Base-by-base conservation (phyloP, 495 filamentous ascomycete species). In the Lepidopterella palustris region DNA sequence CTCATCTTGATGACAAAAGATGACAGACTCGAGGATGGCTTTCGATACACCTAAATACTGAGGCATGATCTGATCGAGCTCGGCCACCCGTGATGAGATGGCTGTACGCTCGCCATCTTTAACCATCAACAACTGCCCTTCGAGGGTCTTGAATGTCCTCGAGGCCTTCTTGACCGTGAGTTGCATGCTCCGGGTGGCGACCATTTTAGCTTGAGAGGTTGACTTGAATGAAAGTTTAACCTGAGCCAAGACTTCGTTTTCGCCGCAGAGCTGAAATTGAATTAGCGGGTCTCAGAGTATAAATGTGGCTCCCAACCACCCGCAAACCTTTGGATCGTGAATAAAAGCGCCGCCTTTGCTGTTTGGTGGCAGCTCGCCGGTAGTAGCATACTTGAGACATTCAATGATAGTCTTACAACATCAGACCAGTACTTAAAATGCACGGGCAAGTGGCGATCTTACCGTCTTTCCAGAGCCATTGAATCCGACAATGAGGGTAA, bases 1-100 rank as follows among this genome's bases (percentile, higher is more conserved):
- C 59, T 98, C 93, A 63, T 98, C 93, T 66, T 98, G 93, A 71
- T 98, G 93, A 70, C 93, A 98, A 74, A 98, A 98, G 63, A 98
- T 97, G 68, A 98, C 93, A 48, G 82, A 86, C 47, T 97, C 91
- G 29, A 98, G 80, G 13, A 98, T 82, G 8, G 93, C 90, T 57
- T 86, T 84, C 3, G 91, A 93, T 8, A 97, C 93, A 29, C 95
- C 93, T 4, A 98, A 79, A 62, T 91, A 88, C 60, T 89, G 82
- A 1, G 93, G 89, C 73, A 97, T 84, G 50, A 92, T 80, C 63
- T 84, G 78, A 68, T 97, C 85, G 27, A 98, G 76, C 58, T 96
- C 87, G 1, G 83, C 82, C 13, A 89, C 86, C 6, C 84, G 80
- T 2, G 87, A 88, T 15, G 92, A 96, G 26, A 93, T 81, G 0